phyloP scores from a whole-genome alignment of 1,284 basidiomycete species.

The Garcileccinum viscosum region DNA sequence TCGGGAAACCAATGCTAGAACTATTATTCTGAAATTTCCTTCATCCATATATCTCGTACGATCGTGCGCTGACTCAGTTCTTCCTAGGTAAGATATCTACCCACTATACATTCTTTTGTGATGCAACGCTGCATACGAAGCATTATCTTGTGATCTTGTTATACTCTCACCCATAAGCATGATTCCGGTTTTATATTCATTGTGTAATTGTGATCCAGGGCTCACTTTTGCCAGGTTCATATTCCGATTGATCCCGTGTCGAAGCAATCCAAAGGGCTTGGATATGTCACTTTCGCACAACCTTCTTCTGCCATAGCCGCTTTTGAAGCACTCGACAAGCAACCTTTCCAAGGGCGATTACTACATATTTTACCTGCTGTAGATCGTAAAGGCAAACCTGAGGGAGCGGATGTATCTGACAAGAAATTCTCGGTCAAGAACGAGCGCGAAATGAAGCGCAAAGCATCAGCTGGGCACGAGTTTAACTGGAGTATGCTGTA shows the following conservation, averaged over 20 bases:
- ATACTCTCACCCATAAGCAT: not conserved
- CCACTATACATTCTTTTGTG: not conserved
- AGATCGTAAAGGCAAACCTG: slow-evolving; percentile 59
- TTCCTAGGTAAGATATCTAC: slow-evolving; percentile 23
- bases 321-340: slow-evolving; percentile 81
- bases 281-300: slow-evolving; percentile 81
- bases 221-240: slow-evolving; percentile 66
- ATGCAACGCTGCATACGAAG: not conserved
- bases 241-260: slow-evolving; percentile 77
- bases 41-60: not conserved
- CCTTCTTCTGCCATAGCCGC: slow-evolving; percentile 77
- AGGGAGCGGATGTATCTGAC: slow-evolving; percentile 51
- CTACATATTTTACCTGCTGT: slow-evolving; percentile 89
- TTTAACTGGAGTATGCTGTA: slow-evolving; percentile 98
- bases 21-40: slow-evolving; percentile 39
- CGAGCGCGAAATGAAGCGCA: slow-evolving; percentile 75
- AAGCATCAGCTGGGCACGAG: slow-evolving; percentile 77
- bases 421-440: slow-evolving; percentile 69
- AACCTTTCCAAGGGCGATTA: slow-evolving; percentile 90
- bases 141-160: not conserved
- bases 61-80: slow-evolving; percentile 7
- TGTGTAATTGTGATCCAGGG: slow-evolving; percentile 7
- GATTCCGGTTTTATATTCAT: not conserved
- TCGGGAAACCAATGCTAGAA: slow-evolving; percentile 57
- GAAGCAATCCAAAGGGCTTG: slow-evolving; percentile 81